Evolutionary conservation across 768 basidiomycete species (phyloP).

Genomic region (Panaeolus papilionaceus): DNA sequence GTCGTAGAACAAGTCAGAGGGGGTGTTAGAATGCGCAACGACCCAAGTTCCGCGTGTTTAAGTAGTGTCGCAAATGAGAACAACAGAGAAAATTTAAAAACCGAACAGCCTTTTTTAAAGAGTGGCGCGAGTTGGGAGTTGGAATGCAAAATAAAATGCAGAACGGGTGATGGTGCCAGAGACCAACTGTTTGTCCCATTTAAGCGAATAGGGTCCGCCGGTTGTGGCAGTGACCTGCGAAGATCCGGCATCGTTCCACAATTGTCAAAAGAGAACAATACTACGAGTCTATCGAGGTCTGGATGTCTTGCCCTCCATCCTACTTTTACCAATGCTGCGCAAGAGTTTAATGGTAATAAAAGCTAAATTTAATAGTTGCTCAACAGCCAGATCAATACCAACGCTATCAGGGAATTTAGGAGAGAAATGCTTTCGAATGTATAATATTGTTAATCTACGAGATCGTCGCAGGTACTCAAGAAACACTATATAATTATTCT

Average conservation of each 20-base stretch:
- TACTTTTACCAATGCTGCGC: background rate
- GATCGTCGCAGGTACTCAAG: background rate
- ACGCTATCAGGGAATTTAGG: no score
- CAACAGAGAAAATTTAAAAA: background rate
- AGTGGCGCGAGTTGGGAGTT: slow-evolving; percentile 4
- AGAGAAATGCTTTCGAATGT: background rate
- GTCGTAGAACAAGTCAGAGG: background rate
- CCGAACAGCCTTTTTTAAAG: background rate
- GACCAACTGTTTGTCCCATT: background rate
- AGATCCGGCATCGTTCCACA: slow-evolving; percentile 13
- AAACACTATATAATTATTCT: no score
- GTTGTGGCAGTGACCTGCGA: slow-evolving; percentile 11
- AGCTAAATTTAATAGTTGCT: no score
- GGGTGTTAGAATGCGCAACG: background rate
- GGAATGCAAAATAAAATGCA: slow-evolving; percentile 8
- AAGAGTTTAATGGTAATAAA: background rate
- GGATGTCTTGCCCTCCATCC: background rate
- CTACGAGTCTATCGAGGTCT: background rate
- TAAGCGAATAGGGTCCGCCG: slow-evolving; percentile 7
- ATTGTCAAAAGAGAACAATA: background rate
- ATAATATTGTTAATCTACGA: background rate
- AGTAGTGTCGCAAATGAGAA: background rate
- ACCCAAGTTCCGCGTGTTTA: background rate
- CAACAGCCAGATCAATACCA: no score
- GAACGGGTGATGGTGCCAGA: background rate